Evolutionary conservation across 306 rosid species (phyloP), one percentile per base, ranked within the genome.

Genomic region (Castanea sativa): DNA sequence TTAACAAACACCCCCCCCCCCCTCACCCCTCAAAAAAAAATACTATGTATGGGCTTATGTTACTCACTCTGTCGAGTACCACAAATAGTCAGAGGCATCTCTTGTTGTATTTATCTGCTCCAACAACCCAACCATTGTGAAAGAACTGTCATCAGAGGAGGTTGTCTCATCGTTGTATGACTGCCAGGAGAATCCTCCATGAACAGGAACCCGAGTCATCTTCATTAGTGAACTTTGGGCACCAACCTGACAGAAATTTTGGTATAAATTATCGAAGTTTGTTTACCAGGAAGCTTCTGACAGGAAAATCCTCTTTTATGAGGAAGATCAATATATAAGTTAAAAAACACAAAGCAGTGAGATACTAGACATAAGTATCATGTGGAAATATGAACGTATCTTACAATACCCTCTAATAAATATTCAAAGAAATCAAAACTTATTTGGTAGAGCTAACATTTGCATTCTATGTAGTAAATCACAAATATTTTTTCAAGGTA

Each of bases 41-140:
- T 2, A 58, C 41, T n/a, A 1, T 6, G 53, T 43, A 65, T 58
- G 19, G 73, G 58, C 61, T 38, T 45, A 30, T 68, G 76, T 69
- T 76, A 95, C 99, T 93, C 85, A 95, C 99, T 95, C 99, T 84
- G 99, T 95, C 59, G 91, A 79, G 90, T 95, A 95, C 99, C 99
- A 95, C 91, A 95, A 83, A 82, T 95, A 93, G 77, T 95, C 99
- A 33, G 99, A 84, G 63, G 86, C 78, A 84, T 95, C 99, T 79
- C 99, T 89, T 49, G 99, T 95, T 80, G 93, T 89, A 85, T 95
- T 95, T 80, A 95, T 83, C 89, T 95, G 99, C 83, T 95, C 99
- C 85, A 93, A 86, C 74, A 95, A 84, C 65, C 99, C 99, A 5
- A 78, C 83, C 51, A 79, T 87, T 0, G 97, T 91, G 82, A 93